Conservation (phyloP, 805 yeast genomes). For the Danielia reshetovae region DNA sequence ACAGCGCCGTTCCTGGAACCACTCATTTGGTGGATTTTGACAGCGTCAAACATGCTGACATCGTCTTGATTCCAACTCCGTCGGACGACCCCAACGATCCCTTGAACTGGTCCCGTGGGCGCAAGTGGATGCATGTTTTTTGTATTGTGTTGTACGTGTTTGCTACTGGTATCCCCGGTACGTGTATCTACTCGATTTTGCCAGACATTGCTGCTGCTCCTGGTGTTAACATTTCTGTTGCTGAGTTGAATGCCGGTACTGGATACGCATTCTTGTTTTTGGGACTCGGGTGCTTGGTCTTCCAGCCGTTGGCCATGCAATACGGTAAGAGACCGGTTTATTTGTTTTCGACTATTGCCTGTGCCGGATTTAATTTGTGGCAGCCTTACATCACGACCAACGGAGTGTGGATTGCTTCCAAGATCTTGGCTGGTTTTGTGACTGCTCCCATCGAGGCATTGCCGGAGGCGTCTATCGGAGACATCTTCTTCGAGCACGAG, state of each 20-base stretch:
- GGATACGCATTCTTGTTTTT: conserved; percentile 13
- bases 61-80: conserved; percentile 63
- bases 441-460: conserved; percentile 46
- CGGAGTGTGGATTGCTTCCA: conserved; percentile 18
- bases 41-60: conserved; percentile 28
- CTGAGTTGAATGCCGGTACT: conserved; percentile 14
- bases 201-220: conserved; percentile 13
- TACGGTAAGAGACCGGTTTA: conserved; percentile 48
- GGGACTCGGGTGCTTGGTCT: conserved; percentile 42
- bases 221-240: conserved; percentile 11
- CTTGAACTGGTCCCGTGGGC: conserved; percentile 51
- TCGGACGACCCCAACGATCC: conserved; percentile 70
- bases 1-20: conserved; percentile 44
- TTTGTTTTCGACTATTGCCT: conserved; percentile 35
- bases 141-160: conserved; percentile 34
- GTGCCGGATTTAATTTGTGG: conserved; percentile 39
- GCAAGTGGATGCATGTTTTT: conserved; percentile 46
- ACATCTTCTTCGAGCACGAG: conserved; percentile 50
- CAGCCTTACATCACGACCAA: conserved; percentile 33
- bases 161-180: conserved; percentile 34
- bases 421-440: conserved; percentile 16
- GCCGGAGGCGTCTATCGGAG: conserved; percentile 47
- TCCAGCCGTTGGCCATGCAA: conserved; percentile 49
- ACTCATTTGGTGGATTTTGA: conserved; percentile 45
- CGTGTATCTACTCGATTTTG: conserved; percentile 14